phyloP scores from a whole-genome alignment of 768 basidiomycete species.

The Psilocybe cyanescens region DNA sequence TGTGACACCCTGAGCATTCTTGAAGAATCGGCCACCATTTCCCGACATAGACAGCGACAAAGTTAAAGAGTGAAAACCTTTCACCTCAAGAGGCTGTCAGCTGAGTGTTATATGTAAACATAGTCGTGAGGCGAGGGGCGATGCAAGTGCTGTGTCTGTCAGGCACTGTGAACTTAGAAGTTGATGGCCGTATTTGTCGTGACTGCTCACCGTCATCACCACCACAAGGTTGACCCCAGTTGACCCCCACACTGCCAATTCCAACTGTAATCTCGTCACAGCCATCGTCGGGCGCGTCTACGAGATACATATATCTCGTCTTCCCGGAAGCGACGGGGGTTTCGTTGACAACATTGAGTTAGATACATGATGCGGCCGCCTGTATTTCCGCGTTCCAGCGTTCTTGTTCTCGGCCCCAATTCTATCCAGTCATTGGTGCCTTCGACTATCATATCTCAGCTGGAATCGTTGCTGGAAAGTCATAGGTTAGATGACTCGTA shows the following conservation, averaged over 20 bases:
- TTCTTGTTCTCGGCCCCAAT: slow-evolving; percentile 65
- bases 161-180: not conserved
- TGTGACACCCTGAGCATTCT: not conserved
- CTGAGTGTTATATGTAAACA: slow-evolving; percentile 1
- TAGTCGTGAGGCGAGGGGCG: slow-evolving; percentile 2
- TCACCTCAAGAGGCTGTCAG: not conserved
- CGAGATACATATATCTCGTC: not conserved
- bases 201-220: slow-evolving; percentile 3
- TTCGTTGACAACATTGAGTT: not conserved
- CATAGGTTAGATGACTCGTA: slow-evolving; percentile 69
- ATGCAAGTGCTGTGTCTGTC: slow-evolving; percentile 11
- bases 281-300: not conserved
- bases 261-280: not conserved
- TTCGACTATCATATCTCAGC: slow-evolving; percentile 73
- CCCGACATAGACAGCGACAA: not conserved
- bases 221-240: not conserved
- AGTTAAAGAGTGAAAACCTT: not conserved
- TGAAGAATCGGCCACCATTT: not conserved
- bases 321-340: not conserved
- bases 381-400: slow-evolving; percentile 67
- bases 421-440: slow-evolving; percentile 70
- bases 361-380: slow-evolving; percentile 26
- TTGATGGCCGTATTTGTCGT: slow-evolving; percentile 6
- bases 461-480: slow-evolving; percentile 66
- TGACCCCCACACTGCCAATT: not conserved